Conservation (phyloP, 1,139 yeast genomes). For the Kodamaea suecica region DNA sequence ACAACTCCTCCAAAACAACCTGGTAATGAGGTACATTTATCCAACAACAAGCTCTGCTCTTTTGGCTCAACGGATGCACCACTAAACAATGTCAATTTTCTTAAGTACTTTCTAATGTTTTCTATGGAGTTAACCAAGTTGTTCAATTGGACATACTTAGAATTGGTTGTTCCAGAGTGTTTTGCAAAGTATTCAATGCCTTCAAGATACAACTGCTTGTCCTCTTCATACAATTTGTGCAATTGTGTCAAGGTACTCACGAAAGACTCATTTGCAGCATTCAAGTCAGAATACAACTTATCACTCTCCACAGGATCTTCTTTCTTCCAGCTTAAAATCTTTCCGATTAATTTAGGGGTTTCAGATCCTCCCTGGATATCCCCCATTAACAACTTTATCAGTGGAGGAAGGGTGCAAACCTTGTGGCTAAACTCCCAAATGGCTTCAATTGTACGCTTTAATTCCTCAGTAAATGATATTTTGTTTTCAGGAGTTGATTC, state of each 20-base stretch:
- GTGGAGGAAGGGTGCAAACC: conserved; percentile 62
- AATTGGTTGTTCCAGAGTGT: conserved; percentile 15
- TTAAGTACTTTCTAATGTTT: conserved; percentile 53
- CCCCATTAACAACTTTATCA: conserved; percentile 77
- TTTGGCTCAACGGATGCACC: conserved; percentile 89
- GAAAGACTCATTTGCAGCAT: conserved; percentile 56
- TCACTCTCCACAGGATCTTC: conserved; percentile 49
- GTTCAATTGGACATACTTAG: conserved; percentile 14
- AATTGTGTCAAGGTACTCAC: conserved; percentile 48
- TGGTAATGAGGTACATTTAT: conserved; percentile 49
- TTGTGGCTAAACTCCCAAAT: conserved; percentile 59
- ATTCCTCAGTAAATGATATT: background rate
- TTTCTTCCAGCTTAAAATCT: conserved; percentile 69
- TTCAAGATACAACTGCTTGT: conserved; percentile 22
- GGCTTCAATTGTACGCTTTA: conserved; percentile 35
- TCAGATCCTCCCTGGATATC: conserved; percentile 91
- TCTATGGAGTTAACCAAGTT: conserved; percentile 36
- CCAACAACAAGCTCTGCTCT: conserved; percentile 68
- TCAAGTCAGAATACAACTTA: conserved; percentile 52
- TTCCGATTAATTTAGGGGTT: conserved; percentile 83
- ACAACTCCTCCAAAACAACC: conserved; percentile 95
- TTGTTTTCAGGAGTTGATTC: background rate
- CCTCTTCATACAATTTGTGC: conserved; percentile 23
- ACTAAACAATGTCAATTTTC: conserved; percentile 57
- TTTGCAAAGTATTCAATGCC: conserved; percentile 9